Evolutionary conservation across 1,139 yeast genomes (phyloP).

Genomic region (Suhomyces anneliseae): DNA sequence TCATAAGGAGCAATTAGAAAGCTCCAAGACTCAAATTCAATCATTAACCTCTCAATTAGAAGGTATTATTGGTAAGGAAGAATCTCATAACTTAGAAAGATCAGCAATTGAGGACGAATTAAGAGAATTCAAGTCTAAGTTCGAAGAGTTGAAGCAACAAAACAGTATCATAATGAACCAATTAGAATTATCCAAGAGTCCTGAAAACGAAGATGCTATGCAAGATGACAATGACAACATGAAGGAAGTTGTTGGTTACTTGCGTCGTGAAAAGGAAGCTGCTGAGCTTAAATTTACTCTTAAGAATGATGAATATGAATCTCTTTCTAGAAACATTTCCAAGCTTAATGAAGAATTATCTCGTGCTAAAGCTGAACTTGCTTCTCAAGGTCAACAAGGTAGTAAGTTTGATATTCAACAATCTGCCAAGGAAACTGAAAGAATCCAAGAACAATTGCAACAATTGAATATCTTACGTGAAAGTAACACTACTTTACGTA

Average conservation of each 20-base stretch:
- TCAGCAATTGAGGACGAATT: conserved; percentile 57
- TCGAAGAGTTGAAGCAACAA: conserved; percentile 62
- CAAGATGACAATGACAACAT: conserved; percentile 21
- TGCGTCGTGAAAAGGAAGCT: conserved; percentile 78
- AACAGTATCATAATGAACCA: conserved; percentile 70
- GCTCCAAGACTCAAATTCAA: conserved; percentile 36
- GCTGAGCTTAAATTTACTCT: conserved; percentile 59
- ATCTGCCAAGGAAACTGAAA: conserved; percentile 49
- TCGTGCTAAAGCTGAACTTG: conserved; percentile 45
- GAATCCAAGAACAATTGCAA: conserved; percentile 58
- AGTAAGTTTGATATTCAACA: conserved; percentile 33
- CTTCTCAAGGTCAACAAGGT: conserved; percentile 2
- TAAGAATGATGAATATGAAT: conserved; percentile 48
- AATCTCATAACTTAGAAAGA: conserved; percentile 22
- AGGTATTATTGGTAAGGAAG: conserved; percentile 28
- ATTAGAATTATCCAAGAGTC: conserved; percentile 48
- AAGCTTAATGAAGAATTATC: conserved; percentile 44
- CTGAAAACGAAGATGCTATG: conserved; percentile 14
- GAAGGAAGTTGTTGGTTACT: conserved; percentile 58
- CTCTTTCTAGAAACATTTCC: conserved; percentile 45
- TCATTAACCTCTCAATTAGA: conserved; percentile 29
- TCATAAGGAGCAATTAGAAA: conserved; percentile 44
- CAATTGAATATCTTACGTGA: conserved; percentile 73
- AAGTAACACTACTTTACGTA: conserved; percentile 66
- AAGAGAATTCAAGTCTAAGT: conserved; percentile 41